Conservation (phyloP, 192 early-diverging fungal genomes). For the Coemansia sp. region DNA sequence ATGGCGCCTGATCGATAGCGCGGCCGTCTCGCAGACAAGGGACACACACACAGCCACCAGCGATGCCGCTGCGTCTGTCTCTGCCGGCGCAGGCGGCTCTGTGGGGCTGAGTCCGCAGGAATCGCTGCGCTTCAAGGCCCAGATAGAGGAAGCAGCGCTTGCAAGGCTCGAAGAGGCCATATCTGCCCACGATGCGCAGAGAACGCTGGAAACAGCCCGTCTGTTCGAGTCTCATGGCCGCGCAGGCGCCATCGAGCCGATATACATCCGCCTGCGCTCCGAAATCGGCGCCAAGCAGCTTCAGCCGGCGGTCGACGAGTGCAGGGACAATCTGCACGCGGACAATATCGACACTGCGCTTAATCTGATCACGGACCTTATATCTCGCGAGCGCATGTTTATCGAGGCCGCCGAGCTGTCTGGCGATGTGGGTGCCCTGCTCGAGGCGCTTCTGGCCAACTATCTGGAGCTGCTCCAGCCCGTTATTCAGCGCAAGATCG, state of each 20-base stretch:
- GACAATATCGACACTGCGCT: slow-evolving; percentile 11
- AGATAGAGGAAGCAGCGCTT: slow-evolving; percentile 13
- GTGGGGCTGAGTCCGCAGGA: slow-evolving; percentile 7
- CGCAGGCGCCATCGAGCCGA: slow-evolving; percentile 15
- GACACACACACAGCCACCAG: not conserved
- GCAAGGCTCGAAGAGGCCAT: slow-evolving; percentile 11
- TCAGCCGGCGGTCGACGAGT: slow-evolving; percentile 9
- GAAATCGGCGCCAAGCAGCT: slow-evolving; percentile 19
- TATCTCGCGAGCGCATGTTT: slow-evolving; percentile 28
- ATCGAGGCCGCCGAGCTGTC: slow-evolving; percentile 22
- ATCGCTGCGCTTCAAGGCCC: slow-evolving; percentile 1
- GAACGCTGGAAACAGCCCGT: slow-evolving; percentile 3
- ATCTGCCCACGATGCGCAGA: slow-evolving; percentile 13
- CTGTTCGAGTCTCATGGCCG: slow-evolving; percentile 22
- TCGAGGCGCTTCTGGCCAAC: slow-evolving; percentile 17
- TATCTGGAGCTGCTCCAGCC: slow-evolving; percentile 22
- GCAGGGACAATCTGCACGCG: not conserved
- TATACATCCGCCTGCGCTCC: slow-evolving; percentile 18
- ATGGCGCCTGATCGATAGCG: slow-evolving; percentile 29
- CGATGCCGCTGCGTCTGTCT: not conserved
- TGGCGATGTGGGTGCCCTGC: slow-evolving; percentile 11
- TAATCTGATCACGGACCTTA: slow-evolving; percentile 6
- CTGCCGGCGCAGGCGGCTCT: not conserved
- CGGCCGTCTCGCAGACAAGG: not conserved
- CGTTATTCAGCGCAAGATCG: slow-evolving; percentile 7